Evolutionary conservation across 2,329 filamentous ascomycete species (phyloP), one percentile per base, ranked within the genome.

Genomic region (Alternaria arbusti): DNA sequence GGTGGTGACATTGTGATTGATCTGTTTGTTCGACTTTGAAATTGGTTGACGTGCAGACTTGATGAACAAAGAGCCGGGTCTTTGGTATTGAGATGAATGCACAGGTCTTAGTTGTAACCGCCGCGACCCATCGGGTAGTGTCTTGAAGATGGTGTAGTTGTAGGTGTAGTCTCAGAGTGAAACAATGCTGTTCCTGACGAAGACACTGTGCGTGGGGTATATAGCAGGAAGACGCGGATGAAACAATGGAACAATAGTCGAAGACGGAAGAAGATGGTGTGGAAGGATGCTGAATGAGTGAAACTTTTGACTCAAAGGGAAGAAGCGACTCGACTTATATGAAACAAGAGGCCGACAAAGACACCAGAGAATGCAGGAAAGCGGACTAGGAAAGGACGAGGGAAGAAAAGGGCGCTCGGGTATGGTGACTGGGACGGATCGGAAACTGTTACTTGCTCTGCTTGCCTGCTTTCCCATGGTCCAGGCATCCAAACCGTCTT

Each of bases 51-150:
- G 57, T 49, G 61, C 25, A 32, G 36, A 57, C 49, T 15, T 47
- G 43, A 3, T 51, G 57, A 8, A 50, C 22, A 51, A 47, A 30
- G 36, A 32, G 54, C 8, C 40, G n/a, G 57, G 56, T 49, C n/a
- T 64, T 66, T 40, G 49, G 54, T 26, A 9, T 62, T 45, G 54
- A 30, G 57, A 36, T 45, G 3, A 20, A 57, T 40, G 49, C 28
- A 23, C 20, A 13, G 20, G 63, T 45, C 65, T 71, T 74, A 81
- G 78, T 83, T 83, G 78, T 83, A 83, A 54, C 81, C 81, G 67
- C 79, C 77, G 54, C 77, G 77, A 67, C 77, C 76, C 75, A 77
- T 78, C 63, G 61, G 61, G 57, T 55, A 59, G 50, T 50, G 54
- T 50, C 25, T 59, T 56, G 60, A 26, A 40, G 17, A 13, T 51